phyloP scores from a whole-genome alignment of 2,329 filamentous ascomycete species.

The Scytalidium sp. region DNA sequence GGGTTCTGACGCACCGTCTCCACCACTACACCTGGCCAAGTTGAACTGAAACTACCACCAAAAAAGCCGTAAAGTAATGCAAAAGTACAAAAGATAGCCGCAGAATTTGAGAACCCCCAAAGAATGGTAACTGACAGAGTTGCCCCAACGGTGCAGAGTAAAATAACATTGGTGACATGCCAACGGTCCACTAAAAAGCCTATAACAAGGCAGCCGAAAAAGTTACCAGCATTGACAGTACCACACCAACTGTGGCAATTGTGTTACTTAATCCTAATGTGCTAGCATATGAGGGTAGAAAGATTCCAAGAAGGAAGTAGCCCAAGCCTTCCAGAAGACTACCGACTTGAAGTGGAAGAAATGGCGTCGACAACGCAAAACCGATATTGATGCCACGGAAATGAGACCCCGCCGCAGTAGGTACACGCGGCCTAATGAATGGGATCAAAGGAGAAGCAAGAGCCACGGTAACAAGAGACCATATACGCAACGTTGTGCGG shows the following conservation, averaged over 20 bases:
- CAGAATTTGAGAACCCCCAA: slow-evolving; percentile 48
- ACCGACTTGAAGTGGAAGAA: slow-evolving; percentile 46
- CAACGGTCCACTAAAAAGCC: slow-evolving; percentile 35
- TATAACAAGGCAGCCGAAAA: slow-evolving; percentile 36
- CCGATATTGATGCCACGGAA: neutral
- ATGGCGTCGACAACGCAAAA: slow-evolving; percentile 41
- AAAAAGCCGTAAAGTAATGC: slow-evolving; percentile 54
- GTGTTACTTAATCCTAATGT: slow-evolving; percentile 36
- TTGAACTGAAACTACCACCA: slow-evolving; percentile 47
- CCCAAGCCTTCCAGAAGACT: slow-evolving; percentile 49
- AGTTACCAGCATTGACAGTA: slow-evolving; percentile 43
- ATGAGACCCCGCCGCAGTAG: slow-evolving; percentile 1
- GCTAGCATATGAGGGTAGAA: slow-evolving; percentile 45
- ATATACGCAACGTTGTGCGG: slow-evolving; percentile 35
- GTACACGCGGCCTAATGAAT: slow-evolving; percentile 14
- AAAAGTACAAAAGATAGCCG: slow-evolving; percentile 44
- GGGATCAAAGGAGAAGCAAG: slow-evolving; percentile 32
- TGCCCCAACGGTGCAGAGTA: slow-evolving; percentile 46
- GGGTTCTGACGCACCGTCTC: slow-evolving; percentile 1
- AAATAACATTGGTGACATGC: slow-evolving; percentile 36
- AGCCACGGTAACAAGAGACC: slow-evolving; percentile 34
- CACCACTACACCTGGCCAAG: slow-evolving; percentile 34
- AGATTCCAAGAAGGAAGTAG: slow-evolving; percentile 52
- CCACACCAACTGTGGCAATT: slow-evolving; percentile 42
- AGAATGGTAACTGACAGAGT: slow-evolving; percentile 45